Conservation (phyloP, 2,329 filamentous ascomycete species). For the Hirsutella minnesotensis region DNA sequence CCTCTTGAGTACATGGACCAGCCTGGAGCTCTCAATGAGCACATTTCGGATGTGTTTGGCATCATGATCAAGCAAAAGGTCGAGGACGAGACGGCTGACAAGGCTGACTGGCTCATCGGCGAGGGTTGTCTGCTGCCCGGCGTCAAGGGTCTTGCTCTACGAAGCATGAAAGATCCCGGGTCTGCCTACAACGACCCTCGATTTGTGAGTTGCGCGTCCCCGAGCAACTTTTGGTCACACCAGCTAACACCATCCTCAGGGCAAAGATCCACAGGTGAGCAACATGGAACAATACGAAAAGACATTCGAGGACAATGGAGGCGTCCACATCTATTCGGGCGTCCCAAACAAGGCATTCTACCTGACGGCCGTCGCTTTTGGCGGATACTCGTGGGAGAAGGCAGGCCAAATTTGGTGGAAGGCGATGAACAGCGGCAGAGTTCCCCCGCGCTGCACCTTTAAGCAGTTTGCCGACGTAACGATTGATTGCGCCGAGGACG, state of each 20-base stretch:
- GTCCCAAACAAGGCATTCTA: slow-evolving; percentile 49
- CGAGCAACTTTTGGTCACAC: not conserved
- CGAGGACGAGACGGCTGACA: slow-evolving; percentile 28
- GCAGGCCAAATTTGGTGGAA: slow-evolving; percentile 42
- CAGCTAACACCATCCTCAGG: slow-evolving; percentile 14
- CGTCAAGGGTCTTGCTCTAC: slow-evolving; percentile 37
- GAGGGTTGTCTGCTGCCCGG: slow-evolving; percentile 38
- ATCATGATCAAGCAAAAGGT: slow-evolving; percentile 44
- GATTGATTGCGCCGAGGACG: slow-evolving; percentile 29
- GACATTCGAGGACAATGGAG: slow-evolving; percentile 34
- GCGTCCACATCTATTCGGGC: slow-evolving; percentile 43
- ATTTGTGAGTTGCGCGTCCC: slow-evolving; percentile 23
- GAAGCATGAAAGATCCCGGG: slow-evolving; percentile 42
- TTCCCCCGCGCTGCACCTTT: slow-evolving; percentile 30
- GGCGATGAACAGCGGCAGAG: slow-evolving; percentile 29
- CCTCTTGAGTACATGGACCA: slow-evolving; percentile 39
- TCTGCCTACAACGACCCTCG: slow-evolving; percentile 40
- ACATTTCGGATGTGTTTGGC: slow-evolving; percentile 43
- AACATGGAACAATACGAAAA: slow-evolving; percentile 31
- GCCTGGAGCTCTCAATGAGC: slow-evolving; percentile 44
- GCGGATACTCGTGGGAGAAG: slow-evolving; percentile 42
- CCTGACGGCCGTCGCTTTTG: slow-evolving; percentile 31
- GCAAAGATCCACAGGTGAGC: slow-evolving; percentile 39
- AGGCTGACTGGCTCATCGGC: slow-evolving; percentile 43
- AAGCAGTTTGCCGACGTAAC: slow-evolving; percentile 37